Base-by-base conservation (phyloP, 176 grass and related monocot species). In the Musa beccarii region DNA sequence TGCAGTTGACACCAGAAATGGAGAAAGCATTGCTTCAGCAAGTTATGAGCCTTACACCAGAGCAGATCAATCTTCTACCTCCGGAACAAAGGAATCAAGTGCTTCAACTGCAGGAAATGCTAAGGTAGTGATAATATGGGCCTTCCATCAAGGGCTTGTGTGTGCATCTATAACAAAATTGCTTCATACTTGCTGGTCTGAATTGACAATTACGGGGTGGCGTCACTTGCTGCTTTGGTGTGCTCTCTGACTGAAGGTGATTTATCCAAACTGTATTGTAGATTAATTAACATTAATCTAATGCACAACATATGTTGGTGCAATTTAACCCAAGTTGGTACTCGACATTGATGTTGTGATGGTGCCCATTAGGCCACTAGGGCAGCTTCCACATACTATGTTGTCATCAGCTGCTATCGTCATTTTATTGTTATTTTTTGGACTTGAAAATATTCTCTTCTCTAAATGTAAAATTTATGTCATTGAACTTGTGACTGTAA, bases 1-100 rank as follows among this genome's bases (percentile, higher is more conserved):
- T 83, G 19, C 88, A 99, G 95, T 87, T 99, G 86, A 86, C 95
- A 6, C 77, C 89, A 4, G 95, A 99, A 20, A 92, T 99, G 88
- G 88, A 99, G 74, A 94, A 94, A 76, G 79, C 89, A 76, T 86
- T 99, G 11, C 82, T 99, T 76, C 90, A 99, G 54, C 95, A 99
- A 85, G 91, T 99, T 71, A 74, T 93, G 89, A 85, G 83, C 71
- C 92, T 99, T 73, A 92, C 91, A 0, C 81, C 78, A 1, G 95
- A 99, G 29, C 91, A 99, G 81, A 99, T 99, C 63, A 88, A 92
- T 81, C 79, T 88, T 83, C 73, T 99, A 79, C 86, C 95, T 56
- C 90, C 95, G 12, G 95, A 99, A 74, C 95, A 99, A 81, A 84
- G 91, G 29, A 89, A 94, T 25, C 95, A 99, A 75, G 95, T 99